Evolutionary conservation across 306 rosid genomes (phyloP).

Genomic region (Calophaca sinica): DNA sequence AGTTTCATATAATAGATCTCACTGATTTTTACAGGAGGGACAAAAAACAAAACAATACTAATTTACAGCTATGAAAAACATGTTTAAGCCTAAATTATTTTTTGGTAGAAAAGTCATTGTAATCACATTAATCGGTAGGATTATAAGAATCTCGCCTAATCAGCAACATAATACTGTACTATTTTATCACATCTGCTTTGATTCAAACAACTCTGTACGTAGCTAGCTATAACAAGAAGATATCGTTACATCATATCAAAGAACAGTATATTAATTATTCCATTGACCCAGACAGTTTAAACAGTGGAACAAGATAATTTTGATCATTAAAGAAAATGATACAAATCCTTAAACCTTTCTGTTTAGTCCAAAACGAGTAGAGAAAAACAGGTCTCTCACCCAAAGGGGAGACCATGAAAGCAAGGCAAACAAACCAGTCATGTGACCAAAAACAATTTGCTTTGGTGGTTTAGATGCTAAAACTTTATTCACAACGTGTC

Average conservation of each 20-base stretch:
- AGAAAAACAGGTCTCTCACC: slow-evolving; percentile 70
- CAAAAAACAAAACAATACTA: too few species aligned
- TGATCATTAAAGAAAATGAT: slow-evolving; percentile 22
- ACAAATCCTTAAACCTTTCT: slow-evolving; percentile 47
- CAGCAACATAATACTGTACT: too few species aligned
- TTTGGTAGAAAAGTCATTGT: too few species aligned
- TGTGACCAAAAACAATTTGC: slow-evolving; percentile 74
- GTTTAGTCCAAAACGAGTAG: slow-evolving; percentile 67
- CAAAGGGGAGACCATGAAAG: slow-evolving; percentile 84
- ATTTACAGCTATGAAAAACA: too few species aligned
- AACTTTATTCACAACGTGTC: slow-evolving; percentile 67
- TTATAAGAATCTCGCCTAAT: too few species aligned
- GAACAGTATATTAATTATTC: slow-evolving; percentile 12
- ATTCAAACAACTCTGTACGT: neutral
- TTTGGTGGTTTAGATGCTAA: slow-evolving; percentile 65
- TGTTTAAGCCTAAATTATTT: too few species aligned
- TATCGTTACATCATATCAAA: neutral
- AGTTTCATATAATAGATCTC: too few species aligned
- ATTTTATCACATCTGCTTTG: neutral
- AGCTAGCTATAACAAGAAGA: slow-evolving; percentile 3
- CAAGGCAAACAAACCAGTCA: slow-evolving; percentile 69
- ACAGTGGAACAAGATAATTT: slow-evolving; percentile 15
- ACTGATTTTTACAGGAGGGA: too few species aligned
- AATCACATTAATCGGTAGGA: too few species aligned
- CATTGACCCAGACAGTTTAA: slow-evolving; percentile 1